Percentiles rank a stretch among this genome's conserved stretches.
phyloP scores from a whole-genome alignment of 345 rosid species.

The Combretum micranthum region DNA sequence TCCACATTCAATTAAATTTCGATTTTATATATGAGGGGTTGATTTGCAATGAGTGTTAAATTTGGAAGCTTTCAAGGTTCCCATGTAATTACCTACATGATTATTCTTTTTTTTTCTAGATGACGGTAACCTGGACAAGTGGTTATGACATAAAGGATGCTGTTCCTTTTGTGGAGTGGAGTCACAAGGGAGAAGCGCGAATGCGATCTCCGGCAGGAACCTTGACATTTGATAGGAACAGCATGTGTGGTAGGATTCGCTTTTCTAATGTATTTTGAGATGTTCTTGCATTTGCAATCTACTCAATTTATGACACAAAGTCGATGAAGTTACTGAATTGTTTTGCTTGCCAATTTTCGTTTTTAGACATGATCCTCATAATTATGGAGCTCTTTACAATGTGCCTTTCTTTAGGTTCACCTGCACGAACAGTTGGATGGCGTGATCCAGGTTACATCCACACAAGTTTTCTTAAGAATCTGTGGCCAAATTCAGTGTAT shows the following conservation, averaged over 20 bases:
- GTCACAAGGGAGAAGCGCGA: slow-evolving; percentile 14
- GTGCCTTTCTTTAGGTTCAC: slow-evolving; percentile 25
- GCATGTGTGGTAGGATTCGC: slow-evolving; percentile 42
- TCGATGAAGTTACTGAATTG: no score
- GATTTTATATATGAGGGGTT: no score
- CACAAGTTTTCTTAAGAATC: slow-evolving; percentile 37
- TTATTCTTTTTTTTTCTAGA: slow-evolving; percentile 14
- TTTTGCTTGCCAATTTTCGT: no score
- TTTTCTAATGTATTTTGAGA: no score
- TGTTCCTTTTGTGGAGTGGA: slow-evolving; percentile 40
- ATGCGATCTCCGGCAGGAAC: slow-evolving; percentile 38
- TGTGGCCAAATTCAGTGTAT: slow-evolving; percentile 45
- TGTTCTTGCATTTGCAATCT: no score
- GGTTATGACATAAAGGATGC: slow-evolving; percentile 40
- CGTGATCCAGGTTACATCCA: slow-evolving; percentile 46
- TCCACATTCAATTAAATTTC: no score
- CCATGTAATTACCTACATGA: not conserved
- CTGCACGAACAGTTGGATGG: slow-evolving; percentile 46
- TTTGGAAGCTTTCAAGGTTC: no score
- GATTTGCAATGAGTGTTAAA: no score
- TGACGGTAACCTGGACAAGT: slow-evolving; percentile 51
- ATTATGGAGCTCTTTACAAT: no score
- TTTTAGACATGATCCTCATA: no score
- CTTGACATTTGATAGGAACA: slow-evolving; percentile 29
- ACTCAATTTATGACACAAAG: no score